Base-by-base conservation (phyloP, 1,284 basidiomycete species). In the Amylostereum chailletii region DNA sequence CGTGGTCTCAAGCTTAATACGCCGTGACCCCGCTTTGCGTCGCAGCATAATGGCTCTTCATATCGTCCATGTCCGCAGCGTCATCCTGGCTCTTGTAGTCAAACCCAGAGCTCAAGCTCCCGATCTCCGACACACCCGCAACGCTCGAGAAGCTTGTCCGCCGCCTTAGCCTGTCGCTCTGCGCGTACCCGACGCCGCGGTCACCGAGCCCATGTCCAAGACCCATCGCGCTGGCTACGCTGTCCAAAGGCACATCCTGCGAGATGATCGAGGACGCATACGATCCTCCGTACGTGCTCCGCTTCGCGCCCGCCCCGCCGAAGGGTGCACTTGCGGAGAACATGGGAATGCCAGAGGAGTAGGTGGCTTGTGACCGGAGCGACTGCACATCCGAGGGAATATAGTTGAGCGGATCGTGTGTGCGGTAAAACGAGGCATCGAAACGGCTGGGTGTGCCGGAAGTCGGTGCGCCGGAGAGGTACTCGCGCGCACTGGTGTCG, bases 331-430 rank as follows among this genome's bases (percentile, higher is more conserved):
- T 71, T 31, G 81, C 76, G 36, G 80, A 72, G 62, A 93, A 94
- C 69, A 90, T 80, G 2, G 94, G 94, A 46, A 96, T 71, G 26
- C 89, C 90, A 6, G 91, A 94, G 2, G 88, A 86, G 63, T 94
- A 94, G 0, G 91, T 94, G 0, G 93, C 92, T 67, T 96, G 94
- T 4, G 93, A 95, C 50, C 92, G 86, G 36, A 96, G 77, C 4
- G 93, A 95, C 64, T 95, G 94, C 9, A 86, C 89, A 61, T 98
- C 95, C 19, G 91, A 90, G 1, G 94, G 94, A 55, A 98, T 95
- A 65, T 94, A 97, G 5, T 90, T 84, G 52, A 97, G 76, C 0
- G 94, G 82, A 63, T 97, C 94, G 68, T 98, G 94, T 0, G 91
- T 93, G 49, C 94, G 84, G 66, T 94, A 98, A 74, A 96, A 99